Evolutionary conservation across 1,284 basidiomycete genomes (phyloP).

Genomic region (Microbotryum saponariae): DNA sequence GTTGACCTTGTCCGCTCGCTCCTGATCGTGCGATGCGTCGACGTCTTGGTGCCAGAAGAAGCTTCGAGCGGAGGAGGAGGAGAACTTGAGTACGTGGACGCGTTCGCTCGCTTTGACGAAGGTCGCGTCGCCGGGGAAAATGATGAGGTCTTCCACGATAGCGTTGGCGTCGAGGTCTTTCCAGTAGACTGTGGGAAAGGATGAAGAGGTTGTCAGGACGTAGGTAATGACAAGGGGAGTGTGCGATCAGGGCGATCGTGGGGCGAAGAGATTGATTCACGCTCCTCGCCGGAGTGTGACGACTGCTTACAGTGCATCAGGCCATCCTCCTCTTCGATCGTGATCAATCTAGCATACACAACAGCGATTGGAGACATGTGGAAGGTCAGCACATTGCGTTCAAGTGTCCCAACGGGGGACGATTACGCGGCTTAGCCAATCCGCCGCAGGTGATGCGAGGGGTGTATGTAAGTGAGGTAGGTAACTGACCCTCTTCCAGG

Average conservation of each 20-base stretch:
- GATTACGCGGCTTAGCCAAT: too few relatives aligned
- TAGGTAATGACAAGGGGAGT: not conserved
- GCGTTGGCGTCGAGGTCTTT: conserved; percentile 33
- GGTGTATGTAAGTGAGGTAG: not conserved
- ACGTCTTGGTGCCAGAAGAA: conserved; percentile 39
- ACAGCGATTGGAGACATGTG: not conserved
- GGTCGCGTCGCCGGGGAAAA: conserved; percentile 27
- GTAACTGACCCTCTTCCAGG: conserved; percentile 33
- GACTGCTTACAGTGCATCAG: conserved; percentile 33
- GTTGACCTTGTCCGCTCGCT: conserved; percentile 29
- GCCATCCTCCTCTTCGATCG: conserved; percentile 35
- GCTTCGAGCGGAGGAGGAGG: conserved; percentile 33
- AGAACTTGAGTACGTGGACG: conserved; percentile 38
- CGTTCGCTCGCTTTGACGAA: conserved; percentile 29
- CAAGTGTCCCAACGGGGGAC: not conserved
- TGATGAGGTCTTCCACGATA: conserved; percentile 30
- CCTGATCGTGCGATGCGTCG: conserved; percentile 22
- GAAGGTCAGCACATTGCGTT: not conserved
- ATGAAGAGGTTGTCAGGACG: not conserved
- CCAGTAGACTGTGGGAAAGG: conserved; percentile 28
- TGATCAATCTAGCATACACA: conserved; percentile 20
- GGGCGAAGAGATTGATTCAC: not conserved
- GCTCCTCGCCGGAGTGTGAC: too few relatives aligned
- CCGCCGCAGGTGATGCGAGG: too few relatives aligned
- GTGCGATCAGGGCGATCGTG: not conserved